Conservation (phyloP, 2,329 filamentous ascomycete genomes). For the Myriosclerotinia duriaeana region DNA sequence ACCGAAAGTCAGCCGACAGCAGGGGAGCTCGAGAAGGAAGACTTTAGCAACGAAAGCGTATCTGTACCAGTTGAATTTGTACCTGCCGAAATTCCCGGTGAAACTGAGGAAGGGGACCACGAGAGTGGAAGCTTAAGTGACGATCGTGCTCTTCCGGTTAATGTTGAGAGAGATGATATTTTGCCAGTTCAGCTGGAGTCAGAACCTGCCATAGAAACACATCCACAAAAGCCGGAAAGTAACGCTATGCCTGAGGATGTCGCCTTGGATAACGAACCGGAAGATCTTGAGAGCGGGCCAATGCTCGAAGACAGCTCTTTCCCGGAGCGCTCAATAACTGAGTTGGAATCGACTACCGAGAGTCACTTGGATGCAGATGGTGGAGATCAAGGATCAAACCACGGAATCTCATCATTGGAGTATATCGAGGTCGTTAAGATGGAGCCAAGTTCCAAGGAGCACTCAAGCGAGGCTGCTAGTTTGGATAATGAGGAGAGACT, state of each 20-base stretch:
- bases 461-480: rapidly evolving
- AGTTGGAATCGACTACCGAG: rapidly evolving
- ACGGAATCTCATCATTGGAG: neutral
- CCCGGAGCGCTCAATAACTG: too few relatives aligned
- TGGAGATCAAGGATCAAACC: neutral
- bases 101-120: too few relatives aligned
- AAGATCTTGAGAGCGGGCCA: rapidly evolving
- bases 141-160: rapidly evolving
- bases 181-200: neutral
- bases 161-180: neutral
- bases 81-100: rapidly evolving
- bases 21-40: neutral
- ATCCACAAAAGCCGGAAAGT: rapidly evolving
- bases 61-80: neutral
- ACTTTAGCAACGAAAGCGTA: neutral
- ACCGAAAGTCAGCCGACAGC: rapidly evolving
- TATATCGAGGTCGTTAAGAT: neutral
- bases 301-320: neutral
- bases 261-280: too few relatives aligned
- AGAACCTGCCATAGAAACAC: rapidly evolving
- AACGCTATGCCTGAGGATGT: neutral
- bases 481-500: neutral
- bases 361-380: neutral
- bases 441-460: neutral
- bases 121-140: neutral